A percentile compares a stretch with the other conserved stretches of the same genome.
phyloP scores from a whole-genome alignment of 2,329 filamentous ascomycete genomes.

The Alternaria sp. region DNA sequence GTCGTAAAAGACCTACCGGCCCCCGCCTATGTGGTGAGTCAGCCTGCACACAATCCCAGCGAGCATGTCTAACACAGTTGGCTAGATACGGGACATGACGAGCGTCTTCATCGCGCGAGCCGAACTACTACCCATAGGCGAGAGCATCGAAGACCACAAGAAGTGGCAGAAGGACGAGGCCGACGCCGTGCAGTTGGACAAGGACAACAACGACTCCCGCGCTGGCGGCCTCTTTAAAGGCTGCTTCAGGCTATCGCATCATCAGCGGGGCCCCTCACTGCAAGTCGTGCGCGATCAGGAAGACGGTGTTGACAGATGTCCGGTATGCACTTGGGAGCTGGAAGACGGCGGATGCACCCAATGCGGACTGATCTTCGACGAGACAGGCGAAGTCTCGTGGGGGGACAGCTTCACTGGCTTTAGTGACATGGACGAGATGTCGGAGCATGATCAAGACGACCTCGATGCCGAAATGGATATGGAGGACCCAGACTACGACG shows the following conservation, averaged over 20 bases:
- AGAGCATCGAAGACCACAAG: constrained; percentile 69
- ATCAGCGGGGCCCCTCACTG: constrained; percentile 36
- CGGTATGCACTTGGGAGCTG: constrained; percentile 69
- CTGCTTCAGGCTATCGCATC: constrained; percentile 57
- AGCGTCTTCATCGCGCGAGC: constrained; percentile 67
- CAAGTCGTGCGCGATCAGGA: constrained; percentile 62
- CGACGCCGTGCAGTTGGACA: constrained; percentile 67
- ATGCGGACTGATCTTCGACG: constrained; percentile 63
- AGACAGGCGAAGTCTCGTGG: constrained; percentile 54
- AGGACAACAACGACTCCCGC: constrained; percentile 58
- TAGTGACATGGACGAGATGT: constrained; percentile 57
- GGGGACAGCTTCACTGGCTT: constrained; percentile 54
- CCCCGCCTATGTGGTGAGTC: constrained; percentile 68
- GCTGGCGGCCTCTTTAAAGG: constrained; percentile 71
- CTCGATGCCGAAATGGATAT: constrained; percentile 54
- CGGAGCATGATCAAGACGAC: constrained; percentile 53
- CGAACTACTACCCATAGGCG: constrained; percentile 69
- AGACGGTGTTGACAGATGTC: constrained; percentile 70
- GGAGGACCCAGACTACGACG: constrained; percentile 50
- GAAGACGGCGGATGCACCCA: constrained; percentile 66
- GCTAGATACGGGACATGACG: constrained; percentile 69
- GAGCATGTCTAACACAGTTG: constrained; percentile 6
- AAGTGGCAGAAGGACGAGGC: constrained; percentile 67
- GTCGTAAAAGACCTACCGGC: constrained; percentile 67
- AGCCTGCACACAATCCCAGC: constrained; percentile 23